Evolutionary conservation across 164 flowering plant species (phyloP).

Genomic region (Taxillus chinensis): DNA sequence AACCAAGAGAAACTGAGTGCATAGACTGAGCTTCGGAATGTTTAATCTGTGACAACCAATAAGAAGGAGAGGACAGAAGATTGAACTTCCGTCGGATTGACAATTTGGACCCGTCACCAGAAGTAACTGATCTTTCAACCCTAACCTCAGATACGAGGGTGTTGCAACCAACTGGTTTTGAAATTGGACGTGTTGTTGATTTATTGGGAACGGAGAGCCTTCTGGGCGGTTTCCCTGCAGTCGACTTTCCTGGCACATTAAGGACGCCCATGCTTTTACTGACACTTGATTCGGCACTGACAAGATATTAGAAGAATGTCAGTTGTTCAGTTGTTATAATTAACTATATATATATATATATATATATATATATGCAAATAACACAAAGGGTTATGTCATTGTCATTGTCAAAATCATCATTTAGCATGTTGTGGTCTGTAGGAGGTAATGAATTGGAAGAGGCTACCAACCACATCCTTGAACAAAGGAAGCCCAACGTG

Average conservation of each 20-base stretch:
- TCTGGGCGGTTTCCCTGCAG: constrained; percentile 66
- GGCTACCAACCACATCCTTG: no score
- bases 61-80: constrained; percentile 52
- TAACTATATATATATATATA: no score
- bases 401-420: no score
- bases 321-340: no score
- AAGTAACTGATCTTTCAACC: constrained; percentile 26
- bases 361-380: no score
- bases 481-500: no score
- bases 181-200: constrained; percentile 27
- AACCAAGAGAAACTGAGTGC: constrained; percentile 79
- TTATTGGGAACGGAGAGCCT: constrained; percentile 77
- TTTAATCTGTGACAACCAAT: constrained; percentile 84
- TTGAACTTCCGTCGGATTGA: constrained; percentile 37
- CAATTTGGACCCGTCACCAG: constrained; percentile 46
- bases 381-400: no score
- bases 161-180: constrained; percentile 29
- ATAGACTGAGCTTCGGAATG: constrained; percentile 75
- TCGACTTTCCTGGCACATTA: constrained; percentile 68
- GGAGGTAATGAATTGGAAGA: no score
- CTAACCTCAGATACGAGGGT: constrained; percentile 70
- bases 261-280: constrained; percentile 72
- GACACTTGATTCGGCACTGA: constrained; percentile 38
- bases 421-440: no score
- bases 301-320: no score